A percentile compares a stretch with the other conserved stretches of the same genome.
phyloP scores from a whole-genome alignment of 2,329 filamentous ascomycete genomes.

The Fusarium austroafricanum region DNA sequence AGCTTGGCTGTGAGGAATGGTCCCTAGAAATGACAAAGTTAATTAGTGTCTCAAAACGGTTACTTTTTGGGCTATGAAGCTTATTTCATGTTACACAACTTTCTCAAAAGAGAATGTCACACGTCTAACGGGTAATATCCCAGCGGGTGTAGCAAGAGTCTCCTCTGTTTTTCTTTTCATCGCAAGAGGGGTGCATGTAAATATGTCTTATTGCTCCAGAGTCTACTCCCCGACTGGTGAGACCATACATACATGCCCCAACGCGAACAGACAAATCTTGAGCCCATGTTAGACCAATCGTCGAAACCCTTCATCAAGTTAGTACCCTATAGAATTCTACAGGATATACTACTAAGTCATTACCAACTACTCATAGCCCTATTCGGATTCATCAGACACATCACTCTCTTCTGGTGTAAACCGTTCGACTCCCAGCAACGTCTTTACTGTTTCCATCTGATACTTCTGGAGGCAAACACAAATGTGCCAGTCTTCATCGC shows the following conservation, averaged over 20 bases:
- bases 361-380: too few relatives aligned
- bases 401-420: background rate
- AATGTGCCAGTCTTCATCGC: constrained; percentile 18
- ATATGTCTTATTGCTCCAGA: background rate
- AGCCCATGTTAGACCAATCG: too few relatives aligned
- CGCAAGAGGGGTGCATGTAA: background rate
- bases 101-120: background rate
- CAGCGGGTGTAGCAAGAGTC: background rate
- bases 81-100: background rate
- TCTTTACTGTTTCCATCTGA: constrained; percentile 9
- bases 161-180: too few relatives aligned
- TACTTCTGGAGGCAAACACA: constrained; percentile 26
- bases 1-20: constrained; percentile 6
- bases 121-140: background rate
- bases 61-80: background rate
- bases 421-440: background rate
- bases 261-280: background rate
- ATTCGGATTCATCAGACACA: too few relatives aligned
- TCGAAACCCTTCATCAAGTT: background rate
- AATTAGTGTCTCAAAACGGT: constrained; percentile 27
- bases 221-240: too few relatives aligned
- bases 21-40: constrained; percentile 8
- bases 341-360: too few relatives aligned
- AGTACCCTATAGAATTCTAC: too few relatives aligned
- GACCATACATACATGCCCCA: too few relatives aligned